These are phyloP conservation scores for Tetracladium setigerum DNA, from an alignment of 495 filamentous ascomycete genomes.

Conservation along the genomic window DNA sequence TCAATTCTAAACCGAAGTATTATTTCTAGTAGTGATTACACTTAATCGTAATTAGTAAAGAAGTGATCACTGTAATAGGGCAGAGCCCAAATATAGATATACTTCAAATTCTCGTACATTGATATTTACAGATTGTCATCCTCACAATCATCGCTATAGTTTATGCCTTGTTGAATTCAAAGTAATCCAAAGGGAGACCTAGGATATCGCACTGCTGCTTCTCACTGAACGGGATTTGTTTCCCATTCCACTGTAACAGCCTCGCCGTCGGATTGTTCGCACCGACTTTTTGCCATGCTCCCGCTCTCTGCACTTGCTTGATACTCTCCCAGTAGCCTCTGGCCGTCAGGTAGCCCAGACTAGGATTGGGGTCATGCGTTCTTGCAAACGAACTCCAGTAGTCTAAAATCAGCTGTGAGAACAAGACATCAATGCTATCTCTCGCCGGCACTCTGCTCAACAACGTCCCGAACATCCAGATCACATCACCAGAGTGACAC, in stretches of 20 bases:
- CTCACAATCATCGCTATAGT: too few species aligned
- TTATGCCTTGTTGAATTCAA: too few species aligned
- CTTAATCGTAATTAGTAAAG: too few species aligned
- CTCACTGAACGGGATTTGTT: slow-evolving; percentile 11
- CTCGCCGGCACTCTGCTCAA: too few species aligned
- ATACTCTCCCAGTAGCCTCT: slow-evolving; percentile 12
- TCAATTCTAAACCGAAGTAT: too few species aligned
- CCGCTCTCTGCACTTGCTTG: slow-evolving; percentile 3
- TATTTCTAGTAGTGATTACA: too few species aligned
- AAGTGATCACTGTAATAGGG: too few species aligned
- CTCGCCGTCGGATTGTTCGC: slow-evolving; percentile 1
- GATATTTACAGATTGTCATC: too few species aligned
- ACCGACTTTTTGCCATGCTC: slow-evolving; percentile 8
- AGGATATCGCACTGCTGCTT: slow-evolving; percentile 11
- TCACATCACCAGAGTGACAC: not conserved
- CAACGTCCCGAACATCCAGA: not conserved
- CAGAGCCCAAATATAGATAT: too few species aligned
- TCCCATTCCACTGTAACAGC: slow-evolving; percentile 14
- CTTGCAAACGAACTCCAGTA: slow-evolving; percentile 16
- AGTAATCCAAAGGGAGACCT: slow-evolving; percentile 13
- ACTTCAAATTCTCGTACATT: too few species aligned
- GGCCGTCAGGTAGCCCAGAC: slow-evolving; percentile 7
- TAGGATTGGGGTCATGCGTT: slow-evolving; percentile 14
- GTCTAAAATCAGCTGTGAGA: slow-evolving; percentile 15
- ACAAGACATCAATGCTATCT: slow-evolving; percentile 14